A percentile compares a stretch with the other conserved stretches of the same genome.
These are phyloP conservation scores for Chimonanthus praecox DNA, from an alignment of 164 flowering plant genomes.

Conservation along the genomic window DNA sequence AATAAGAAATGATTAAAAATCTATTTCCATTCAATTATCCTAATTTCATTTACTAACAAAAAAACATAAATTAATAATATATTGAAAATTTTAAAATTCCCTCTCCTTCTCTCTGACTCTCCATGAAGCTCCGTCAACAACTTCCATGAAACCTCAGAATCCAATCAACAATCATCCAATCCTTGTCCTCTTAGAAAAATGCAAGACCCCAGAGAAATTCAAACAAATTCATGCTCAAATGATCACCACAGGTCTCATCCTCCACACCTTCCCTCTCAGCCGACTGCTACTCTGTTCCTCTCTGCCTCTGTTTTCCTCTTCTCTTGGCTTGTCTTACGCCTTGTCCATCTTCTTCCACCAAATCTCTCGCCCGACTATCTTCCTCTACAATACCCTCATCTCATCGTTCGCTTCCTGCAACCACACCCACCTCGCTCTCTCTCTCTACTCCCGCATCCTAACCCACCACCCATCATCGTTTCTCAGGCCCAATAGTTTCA, in stretches of 20 bases:
- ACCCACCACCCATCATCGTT: not conserved
- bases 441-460: slow-evolving; percentile 37
- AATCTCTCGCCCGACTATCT: slow-evolving; percentile 39
- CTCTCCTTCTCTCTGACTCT: not conserved
- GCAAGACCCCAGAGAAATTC: slow-evolving; percentile 19
- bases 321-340: slow-evolving; percentile 25
- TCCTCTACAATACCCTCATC: slow-evolving; percentile 56
- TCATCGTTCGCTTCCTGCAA: slow-evolving; percentile 25
- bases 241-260: slow-evolving; percentile 44
- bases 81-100: too few species aligned
- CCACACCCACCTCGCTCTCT: slow-evolving; percentile 31
- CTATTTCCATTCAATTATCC: too few species aligned
- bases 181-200: slow-evolving; percentile 24
- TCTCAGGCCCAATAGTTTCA: slow-evolving; percentile 39
- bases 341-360: slow-evolving; percentile 47
- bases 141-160: slow-evolving; percentile 18
- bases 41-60: too few species aligned
- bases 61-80: too few species aligned
- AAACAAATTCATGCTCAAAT: slow-evolving; percentile 40
- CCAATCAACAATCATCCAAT: slow-evolving; percentile 26
- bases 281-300: slow-evolving; percentile 24
- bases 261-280: slow-evolving; percentile 54
- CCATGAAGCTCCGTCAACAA: not conserved
- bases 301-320: slow-evolving; percentile 22
- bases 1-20: too few species aligned